A percentile compares a stretch with the other conserved stretches of the same genome.
Evolutionary conservation across 768 basidiomycete genomes (phyloP).

Genomic region (Mycena polygramma): DNA sequence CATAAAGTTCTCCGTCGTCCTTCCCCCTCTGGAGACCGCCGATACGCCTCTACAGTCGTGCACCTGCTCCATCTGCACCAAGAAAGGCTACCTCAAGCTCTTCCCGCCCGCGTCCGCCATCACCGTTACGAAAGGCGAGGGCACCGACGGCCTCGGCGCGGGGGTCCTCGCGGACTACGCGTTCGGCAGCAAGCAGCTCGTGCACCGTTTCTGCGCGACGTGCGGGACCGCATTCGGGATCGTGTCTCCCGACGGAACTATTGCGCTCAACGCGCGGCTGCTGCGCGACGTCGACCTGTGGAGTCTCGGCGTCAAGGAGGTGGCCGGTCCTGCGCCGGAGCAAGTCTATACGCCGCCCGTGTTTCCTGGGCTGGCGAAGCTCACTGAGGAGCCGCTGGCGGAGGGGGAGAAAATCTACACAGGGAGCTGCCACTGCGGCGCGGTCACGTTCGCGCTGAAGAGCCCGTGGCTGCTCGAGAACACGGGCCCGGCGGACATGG

Average conservation of each 20-base stretch:
- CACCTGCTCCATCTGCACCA: slow-evolving; percentile 39
- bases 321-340: neutral
- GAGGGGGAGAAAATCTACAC: slow-evolving; percentile 36
- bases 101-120: slow-evolving; percentile 26
- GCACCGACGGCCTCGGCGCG: slow-evolving; percentile 34
- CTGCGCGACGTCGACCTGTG: slow-evolving; percentile 33
- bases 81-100: slow-evolving; percentile 39
- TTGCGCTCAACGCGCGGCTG: slow-evolving; percentile 37
- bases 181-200: slow-evolving; percentile 25
- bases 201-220: slow-evolving; percentile 35
- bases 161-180: slow-evolving; percentile 30
- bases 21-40: slow-evolving; percentile 27
- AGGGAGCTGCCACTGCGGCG: slow-evolving; percentile 40
- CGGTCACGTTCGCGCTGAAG: slow-evolving; percentile 35
- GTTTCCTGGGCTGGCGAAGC: slow-evolving; percentile 25
- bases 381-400: slow-evolving; percentile 20
- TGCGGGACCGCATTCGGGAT: slow-evolving; percentile 36
- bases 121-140: slow-evolving; percentile 32
- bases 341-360: slow-evolving; percentile 20
- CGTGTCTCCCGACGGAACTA: slow-evolving; percentile 2
- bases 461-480: slow-evolving; percentile 32
- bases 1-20: slow-evolving; percentile 33
- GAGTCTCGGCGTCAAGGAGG: slow-evolving; percentile 15
- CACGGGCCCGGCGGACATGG: slow-evolving; percentile 27
- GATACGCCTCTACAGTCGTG: slow-evolving; percentile 24